These are phyloP conservation scores for Blastobotrys illinoisensis DNA, from an alignment of 1,139 yeast species.

Conservation along the genomic window DNA sequence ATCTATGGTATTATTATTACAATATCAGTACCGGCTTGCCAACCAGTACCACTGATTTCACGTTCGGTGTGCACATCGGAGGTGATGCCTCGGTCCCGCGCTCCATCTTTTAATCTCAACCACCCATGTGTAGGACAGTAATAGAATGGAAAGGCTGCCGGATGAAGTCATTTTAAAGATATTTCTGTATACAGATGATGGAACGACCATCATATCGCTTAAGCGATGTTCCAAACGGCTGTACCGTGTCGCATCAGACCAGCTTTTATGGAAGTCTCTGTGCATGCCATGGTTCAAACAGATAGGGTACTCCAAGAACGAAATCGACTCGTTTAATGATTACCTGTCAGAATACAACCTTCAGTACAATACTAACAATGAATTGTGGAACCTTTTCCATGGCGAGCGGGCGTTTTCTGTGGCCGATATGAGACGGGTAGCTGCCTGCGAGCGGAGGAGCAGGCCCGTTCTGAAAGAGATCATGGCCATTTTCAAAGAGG, in stretches of 20 bases:
- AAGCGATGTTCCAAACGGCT: neutral
- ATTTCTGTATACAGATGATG: neutral
- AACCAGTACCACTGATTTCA: neutral
- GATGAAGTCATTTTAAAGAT: constrained; percentile 7
- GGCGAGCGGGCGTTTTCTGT: neutral
- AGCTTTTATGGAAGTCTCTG: constrained; percentile 1
- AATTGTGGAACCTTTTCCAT: neutral
- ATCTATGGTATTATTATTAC: too few relatives aligned
- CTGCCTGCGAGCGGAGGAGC: neutral
- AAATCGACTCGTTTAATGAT: neutral
- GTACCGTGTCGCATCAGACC: constrained; percentile 1
- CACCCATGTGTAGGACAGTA: neutral
- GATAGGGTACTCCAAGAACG: neutral
- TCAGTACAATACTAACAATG: neutral
- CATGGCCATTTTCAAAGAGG: neutral
- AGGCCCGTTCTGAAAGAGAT: neutral
- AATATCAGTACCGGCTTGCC: too few relatives aligned
- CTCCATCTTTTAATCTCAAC: neutral
- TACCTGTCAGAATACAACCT: neutral
- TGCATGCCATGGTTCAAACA: constrained; percentile 1
- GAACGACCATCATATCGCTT: neutral
- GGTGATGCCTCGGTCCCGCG: neutral
- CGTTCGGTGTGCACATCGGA: neutral
- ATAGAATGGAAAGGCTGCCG: constrained; percentile 2
- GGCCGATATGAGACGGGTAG: neutral